Evolutionary conservation across 805 yeast genomes (phyloP).

Genomic region (Cephaloascus albidus): DNA sequence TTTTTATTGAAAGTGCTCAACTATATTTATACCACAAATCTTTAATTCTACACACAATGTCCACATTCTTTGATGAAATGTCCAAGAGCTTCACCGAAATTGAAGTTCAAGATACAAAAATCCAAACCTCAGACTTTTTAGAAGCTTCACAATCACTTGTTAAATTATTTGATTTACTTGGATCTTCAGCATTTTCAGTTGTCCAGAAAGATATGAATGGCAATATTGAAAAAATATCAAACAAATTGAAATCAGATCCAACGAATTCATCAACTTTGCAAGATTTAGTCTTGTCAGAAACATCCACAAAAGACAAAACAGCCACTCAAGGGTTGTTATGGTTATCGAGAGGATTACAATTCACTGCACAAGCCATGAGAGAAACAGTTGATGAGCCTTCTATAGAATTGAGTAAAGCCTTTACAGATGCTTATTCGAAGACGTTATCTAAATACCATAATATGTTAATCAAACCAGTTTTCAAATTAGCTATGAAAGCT

Average conservation of each 20-base stretch:
- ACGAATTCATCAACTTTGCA: conserved; percentile 60
- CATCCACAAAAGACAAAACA: conserved; percentile 52
- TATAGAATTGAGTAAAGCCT: conserved; percentile 63
- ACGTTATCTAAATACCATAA: conserved; percentile 78
- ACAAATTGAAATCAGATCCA: conserved; percentile 58
- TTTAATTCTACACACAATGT: too few relatives aligned
- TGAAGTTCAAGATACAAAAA: conserved; percentile 49
- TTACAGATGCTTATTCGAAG: conserved; percentile 76
- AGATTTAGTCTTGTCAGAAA: conserved; percentile 67
- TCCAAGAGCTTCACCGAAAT: conserved; percentile 71
- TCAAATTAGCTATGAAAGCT: conserved; percentile 91
- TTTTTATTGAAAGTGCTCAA: too few relatives aligned
- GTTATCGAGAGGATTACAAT: conserved; percentile 79
- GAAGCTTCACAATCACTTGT: conserved; percentile 81
- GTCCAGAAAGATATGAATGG: conserved; percentile 88
- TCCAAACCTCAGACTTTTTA: conserved; percentile 67
- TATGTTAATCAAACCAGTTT: conserved; percentile 74
- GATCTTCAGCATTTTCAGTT: conserved; percentile 75
- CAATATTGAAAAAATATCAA: conserved; percentile 67
- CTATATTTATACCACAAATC: too few relatives aligned
- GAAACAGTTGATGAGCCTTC: conserved; percentile 60
- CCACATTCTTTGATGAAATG: conserved; percentile 77
- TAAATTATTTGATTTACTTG: conserved; percentile 73
- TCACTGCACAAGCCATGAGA: conserved; percentile 85
- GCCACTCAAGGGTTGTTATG: conserved; percentile 90